A percentile compares a stretch with the other conserved stretches of the same genome.
These are phyloP conservation scores for Lentinula raphanica DNA, from an alignment of 768 basidiomycete species.

Conservation along the genomic window DNA sequence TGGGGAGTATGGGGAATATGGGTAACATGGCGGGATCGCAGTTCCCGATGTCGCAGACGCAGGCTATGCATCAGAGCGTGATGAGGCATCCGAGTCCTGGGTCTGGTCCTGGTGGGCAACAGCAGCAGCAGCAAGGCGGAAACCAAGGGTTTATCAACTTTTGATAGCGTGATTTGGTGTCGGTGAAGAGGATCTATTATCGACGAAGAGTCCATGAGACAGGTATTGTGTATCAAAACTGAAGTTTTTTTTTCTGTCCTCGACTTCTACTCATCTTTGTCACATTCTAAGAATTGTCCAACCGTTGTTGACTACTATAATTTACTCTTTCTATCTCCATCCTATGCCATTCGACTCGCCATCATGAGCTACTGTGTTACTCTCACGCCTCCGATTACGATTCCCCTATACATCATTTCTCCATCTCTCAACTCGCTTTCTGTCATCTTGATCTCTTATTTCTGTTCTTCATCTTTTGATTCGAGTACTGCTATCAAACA, in stretches of 20 bases:
- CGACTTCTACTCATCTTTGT: no score
- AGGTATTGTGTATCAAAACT: background rate
- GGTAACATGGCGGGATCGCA: conserved; percentile 20
- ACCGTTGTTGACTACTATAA: background rate
- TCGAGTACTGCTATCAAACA: background rate
- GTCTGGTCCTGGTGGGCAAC: conserved; percentile 22
- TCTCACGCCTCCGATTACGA: background rate
- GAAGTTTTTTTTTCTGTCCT: conserved; percentile 7
- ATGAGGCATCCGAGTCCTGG: conserved; percentile 77
- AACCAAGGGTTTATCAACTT: conserved; percentile 42
- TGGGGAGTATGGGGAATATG: conserved; percentile 30
- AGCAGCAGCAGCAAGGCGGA: conserved; percentile 11
- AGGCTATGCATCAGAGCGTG: conserved; percentile 82
- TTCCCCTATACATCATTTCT: background rate
- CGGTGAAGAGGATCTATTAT: background rate
- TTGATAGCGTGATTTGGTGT: conserved; percentile 12
- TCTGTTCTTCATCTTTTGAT: conserved; percentile 7
- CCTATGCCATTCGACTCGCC: background rate
- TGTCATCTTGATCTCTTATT: conserved; percentile 14
- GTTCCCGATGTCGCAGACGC: conserved; percentile 51
- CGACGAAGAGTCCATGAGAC: background rate
- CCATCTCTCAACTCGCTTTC: conserved; percentile 11
- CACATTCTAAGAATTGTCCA: conserved; percentile 8
- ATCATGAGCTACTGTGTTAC: background rate
- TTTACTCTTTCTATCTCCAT: conserved; percentile 2